phyloP scores from a whole-genome alignment of 2,329 filamentous ascomycete species.

The Dactylonectria estremocensis region DNA sequence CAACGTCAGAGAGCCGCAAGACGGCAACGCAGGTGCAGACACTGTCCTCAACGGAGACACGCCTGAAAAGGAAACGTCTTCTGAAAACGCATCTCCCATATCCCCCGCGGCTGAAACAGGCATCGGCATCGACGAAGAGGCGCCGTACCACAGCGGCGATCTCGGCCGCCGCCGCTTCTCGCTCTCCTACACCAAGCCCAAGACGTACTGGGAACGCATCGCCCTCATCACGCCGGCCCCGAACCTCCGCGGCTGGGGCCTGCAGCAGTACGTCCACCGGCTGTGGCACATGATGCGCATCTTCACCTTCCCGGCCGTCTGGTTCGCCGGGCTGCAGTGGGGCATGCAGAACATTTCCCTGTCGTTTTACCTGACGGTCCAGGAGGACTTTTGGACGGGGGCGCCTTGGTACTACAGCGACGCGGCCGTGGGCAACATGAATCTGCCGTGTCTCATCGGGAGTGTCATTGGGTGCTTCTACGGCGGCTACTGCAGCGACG shows the following conservation, averaged over 20 bases:
- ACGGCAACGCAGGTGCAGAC: conserved; percentile 33
- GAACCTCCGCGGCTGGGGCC: conserved; percentile 67
- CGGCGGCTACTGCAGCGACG: conserved; percentile 70
- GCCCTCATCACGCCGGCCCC: conserved; percentile 69
- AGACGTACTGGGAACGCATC: conserved; percentile 70
- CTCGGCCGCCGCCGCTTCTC: conserved; percentile 43
- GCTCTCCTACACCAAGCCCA: conserved; percentile 52
- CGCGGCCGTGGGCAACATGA: conserved; percentile 70
- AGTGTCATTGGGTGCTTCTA: conserved; percentile 70
- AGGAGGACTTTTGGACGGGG: conserved; percentile 69
- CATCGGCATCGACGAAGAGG: conserved; percentile 29
- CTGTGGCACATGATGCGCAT: conserved; percentile 70
- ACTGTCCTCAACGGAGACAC: conserved; percentile 2
- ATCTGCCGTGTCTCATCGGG: conserved; percentile 68
- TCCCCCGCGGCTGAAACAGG: conserved; percentile 31
- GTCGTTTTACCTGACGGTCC: conserved; percentile 71
- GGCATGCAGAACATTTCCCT: conserved; percentile 73
- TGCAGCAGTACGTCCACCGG: conserved; percentile 67
- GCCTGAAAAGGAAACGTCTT: background rate
- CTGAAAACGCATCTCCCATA: conserved; percentile 26
- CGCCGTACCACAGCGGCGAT: conserved; percentile 33
- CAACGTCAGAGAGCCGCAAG: conserved; percentile 23
- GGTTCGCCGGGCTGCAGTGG: conserved; percentile 72
- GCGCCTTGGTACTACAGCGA: conserved; percentile 70
- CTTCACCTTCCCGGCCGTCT: conserved; percentile 70